phyloP scores from a whole-genome alignment of 345 rosid species.

The Hibiscus syriacus region DNA sequence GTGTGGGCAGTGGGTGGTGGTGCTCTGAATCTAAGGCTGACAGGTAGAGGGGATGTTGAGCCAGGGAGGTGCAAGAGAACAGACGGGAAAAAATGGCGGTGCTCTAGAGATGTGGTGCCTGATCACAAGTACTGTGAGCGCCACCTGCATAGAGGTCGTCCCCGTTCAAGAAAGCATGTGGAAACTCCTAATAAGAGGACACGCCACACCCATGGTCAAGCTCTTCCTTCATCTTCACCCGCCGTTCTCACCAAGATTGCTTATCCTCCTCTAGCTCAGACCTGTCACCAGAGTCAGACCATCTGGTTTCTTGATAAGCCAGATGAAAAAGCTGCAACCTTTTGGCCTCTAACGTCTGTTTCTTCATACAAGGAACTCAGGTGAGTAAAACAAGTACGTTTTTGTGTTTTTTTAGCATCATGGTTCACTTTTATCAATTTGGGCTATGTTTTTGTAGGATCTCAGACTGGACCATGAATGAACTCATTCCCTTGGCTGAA shows the following conservation, averaged over 20 bases:
- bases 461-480: conserved; percentile 31
- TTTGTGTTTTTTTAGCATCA: background rate
- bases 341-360: conserved; percentile 11
- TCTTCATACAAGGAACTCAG: conserved; percentile 28
- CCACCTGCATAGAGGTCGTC: conserved; percentile 80
- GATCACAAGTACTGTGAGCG: conserved; percentile 81
- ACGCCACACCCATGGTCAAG: conserved; percentile 11
- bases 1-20: too few relatives aligned
- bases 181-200: conserved; percentile 43
- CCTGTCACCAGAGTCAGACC: conserved; percentile 9
- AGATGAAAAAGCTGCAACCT: conserved; percentile 11
- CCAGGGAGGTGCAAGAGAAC: conserved; percentile 85
- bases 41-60: conserved; percentile 47
- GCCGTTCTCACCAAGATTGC: background rate
- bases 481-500: conserved; percentile 14
- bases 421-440: background rate
- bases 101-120: conserved; percentile 68
- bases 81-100: conserved; percentile 90
- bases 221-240: conserved; percentile 9
- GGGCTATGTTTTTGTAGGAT: conserved; percentile 18
- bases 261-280: too few relatives aligned
- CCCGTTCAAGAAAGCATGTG: conserved; percentile 99
- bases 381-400: conserved; percentile 12
- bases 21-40: too few relatives aligned
- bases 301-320: conserved; percentile 6